These are phyloP conservation scores for Capronia epimyces DNA, from an alignment of 2,329 filamentous ascomycete genomes.

Conservation along the genomic window DNA sequence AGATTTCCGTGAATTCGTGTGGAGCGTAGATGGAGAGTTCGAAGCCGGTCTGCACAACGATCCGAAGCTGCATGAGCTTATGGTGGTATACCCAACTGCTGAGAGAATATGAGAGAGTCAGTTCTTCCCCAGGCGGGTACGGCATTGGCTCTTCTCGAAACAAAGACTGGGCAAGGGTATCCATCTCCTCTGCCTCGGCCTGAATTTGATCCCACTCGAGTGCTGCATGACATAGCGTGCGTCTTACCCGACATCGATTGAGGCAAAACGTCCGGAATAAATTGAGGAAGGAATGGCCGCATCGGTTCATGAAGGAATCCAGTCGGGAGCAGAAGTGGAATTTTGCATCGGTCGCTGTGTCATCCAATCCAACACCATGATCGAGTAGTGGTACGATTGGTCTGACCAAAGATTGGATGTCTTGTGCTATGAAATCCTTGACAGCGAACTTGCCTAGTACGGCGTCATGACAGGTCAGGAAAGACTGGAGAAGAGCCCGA, in stretches of 20 bases:
- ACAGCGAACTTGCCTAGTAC: slow-evolving; percentile 64
- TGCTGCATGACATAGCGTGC: slow-evolving; percentile 79
- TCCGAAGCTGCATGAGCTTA: slow-evolving; percentile 82
- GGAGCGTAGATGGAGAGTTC: slow-evolving; percentile 85
- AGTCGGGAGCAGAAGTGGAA: slow-evolving; percentile 68
- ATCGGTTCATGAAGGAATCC: slow-evolving; percentile 58
- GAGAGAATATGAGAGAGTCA: slow-evolving; percentile 64
- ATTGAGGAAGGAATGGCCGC: slow-evolving; percentile 68
- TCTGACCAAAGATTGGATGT: slow-evolving; percentile 71
- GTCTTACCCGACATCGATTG: slow-evolving; percentile 82
- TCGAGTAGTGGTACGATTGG: slow-evolving; percentile 67
- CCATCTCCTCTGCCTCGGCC: slow-evolving; percentile 67
- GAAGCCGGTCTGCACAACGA: slow-evolving; percentile 85
- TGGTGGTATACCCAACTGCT: slow-evolving; percentile 87
- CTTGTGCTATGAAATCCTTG: slow-evolving; percentile 70
- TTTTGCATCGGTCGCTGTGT: slow-evolving; percentile 66
- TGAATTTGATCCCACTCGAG: slow-evolving; percentile 80
- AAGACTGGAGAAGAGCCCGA: slow-evolving; percentile 69
- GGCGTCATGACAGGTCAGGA: slow-evolving; percentile 67
- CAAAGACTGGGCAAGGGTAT: slow-evolving; percentile 59
- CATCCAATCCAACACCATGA: slow-evolving; percentile 67
- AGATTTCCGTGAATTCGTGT: slow-evolving; percentile 82
- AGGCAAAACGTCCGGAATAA: slow-evolving; percentile 79
- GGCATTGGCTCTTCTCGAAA: slow-evolving; percentile 57
- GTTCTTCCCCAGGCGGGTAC: slow-evolving; percentile 46